Evolutionary conservation across 164 flowering plant genomes (phyloP).

Genomic region (Macadamia integrifolia): DNA sequence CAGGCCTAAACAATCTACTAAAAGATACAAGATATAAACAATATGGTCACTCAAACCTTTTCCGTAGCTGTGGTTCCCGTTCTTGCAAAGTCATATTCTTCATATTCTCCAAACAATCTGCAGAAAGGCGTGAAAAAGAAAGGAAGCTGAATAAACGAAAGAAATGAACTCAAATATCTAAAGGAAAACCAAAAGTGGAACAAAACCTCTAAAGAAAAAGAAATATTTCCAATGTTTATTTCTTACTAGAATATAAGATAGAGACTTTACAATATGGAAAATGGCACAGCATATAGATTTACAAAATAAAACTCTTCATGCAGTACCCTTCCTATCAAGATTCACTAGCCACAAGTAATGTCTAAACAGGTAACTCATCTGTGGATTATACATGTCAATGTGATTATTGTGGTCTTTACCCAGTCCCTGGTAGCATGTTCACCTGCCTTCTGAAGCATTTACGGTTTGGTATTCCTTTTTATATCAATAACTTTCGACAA

Average conservation of each 20-base stretch:
- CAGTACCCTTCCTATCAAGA: too few species aligned
- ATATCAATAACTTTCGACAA: too few species aligned
- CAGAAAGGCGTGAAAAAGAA: constrained; percentile 2
- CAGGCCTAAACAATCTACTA: background rate
- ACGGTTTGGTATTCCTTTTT: too few species aligned
- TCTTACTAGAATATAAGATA: too few species aligned
- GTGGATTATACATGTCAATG: too few species aligned
- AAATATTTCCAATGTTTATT: background rate
- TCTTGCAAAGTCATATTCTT: constrained; percentile 82
- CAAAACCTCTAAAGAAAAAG: background rate
- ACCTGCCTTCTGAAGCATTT: too few species aligned
- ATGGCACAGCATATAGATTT: too few species aligned
- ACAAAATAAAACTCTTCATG: background rate
- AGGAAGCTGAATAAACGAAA: background rate
- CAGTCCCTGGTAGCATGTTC: too few species aligned
- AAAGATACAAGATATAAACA: background rate
- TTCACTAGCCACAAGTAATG: too few species aligned
- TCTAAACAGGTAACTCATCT: too few species aligned
- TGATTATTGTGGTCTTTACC: too few species aligned
- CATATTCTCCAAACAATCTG: constrained; percentile 70
- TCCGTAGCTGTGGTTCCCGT: constrained; percentile 73
- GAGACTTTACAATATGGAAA: too few species aligned
- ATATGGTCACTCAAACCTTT: constrained; percentile 11
- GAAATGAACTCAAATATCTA: background rate
- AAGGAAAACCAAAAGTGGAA: background rate